Evolutionary conservation across 129 eudicot genomes (phyloP), one percentile per base, ranked within the genome.

Genomic region (Rutidosis leptorrhynchoides): DNA sequence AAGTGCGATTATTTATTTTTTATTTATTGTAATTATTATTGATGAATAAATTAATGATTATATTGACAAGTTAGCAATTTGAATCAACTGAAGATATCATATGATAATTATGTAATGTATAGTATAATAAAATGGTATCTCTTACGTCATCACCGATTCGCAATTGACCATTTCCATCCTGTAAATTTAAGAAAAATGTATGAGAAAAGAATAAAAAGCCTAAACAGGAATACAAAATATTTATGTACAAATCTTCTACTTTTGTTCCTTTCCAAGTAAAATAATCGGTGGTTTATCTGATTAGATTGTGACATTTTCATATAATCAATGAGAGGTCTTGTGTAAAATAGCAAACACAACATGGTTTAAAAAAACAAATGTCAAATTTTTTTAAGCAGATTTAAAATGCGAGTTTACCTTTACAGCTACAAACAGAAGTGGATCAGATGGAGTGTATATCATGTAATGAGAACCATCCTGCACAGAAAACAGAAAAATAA

Each of bases 381-480:
- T 33, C 26, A 35, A 53, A 3, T 1, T 58, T 30, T 12, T 24
- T 43, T 73, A 25, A 68, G 64, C 35, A 28, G 64, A 64, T 8
- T 40, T 42, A 27, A 52, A 29, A 1, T 24, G 17, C 8, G 28
- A 17, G 42, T 72, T 60, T 83, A 93, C 98, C 96, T 89, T 89
- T 22, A 79, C 85, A 28, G 92, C 95, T 70, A 93, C 96, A 82
- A 86, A 86, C 63, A 93, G 77, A 64, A 93, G 96, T 45, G 98
- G 98, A 59, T 93, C 95, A 3, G 95, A 78, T 19, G 98, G 96
- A 28, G 98, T 93, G 79, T 88, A 93, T 60, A 93, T 84, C 92
- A 93, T 86, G 86, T 93, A 93, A 79, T 93, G 96, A 64, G 89
- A 73, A 78, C 98, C 98, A 70, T 86, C 92, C 96, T 93, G 86